These are phyloP conservation scores for Beauveria rudraprayagi DNA, from an alignment of 2,329 filamentous ascomycete species.

Conservation along the genomic window DNA sequence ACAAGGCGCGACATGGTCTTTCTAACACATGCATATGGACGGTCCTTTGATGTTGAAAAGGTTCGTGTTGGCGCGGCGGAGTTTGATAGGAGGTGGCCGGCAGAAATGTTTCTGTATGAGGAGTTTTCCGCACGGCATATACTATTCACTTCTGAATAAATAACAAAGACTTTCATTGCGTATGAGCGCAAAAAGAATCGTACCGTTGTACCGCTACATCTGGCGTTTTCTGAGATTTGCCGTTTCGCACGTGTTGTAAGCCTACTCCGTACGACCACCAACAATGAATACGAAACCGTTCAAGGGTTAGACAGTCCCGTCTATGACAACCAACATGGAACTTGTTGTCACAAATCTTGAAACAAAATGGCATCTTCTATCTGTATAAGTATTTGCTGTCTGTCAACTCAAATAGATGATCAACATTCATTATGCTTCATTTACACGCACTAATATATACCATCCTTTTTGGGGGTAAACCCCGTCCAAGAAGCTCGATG, in stretches of 20 bases:
- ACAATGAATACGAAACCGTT: neutral
- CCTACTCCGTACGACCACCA: too few relatives aligned
- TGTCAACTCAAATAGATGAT: neutral
- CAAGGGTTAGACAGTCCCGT: neutral
- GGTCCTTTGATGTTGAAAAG: neutral
- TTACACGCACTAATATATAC: too few relatives aligned
- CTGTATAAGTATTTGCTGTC: neutral
- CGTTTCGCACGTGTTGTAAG: too few relatives aligned
- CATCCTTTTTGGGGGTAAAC: neutral
- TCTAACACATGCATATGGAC: constrained; percentile 1
- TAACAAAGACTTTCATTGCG: neutral
- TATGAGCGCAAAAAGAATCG: too few relatives aligned
- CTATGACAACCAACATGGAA: neutral
- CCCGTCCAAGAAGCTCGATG: neutral
- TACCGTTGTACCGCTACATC: too few relatives aligned
- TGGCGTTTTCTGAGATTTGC: too few relatives aligned
- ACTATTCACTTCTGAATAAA: neutral
- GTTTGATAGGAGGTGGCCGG: neutral
- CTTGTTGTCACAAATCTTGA: neutral
- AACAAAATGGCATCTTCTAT: neutral
- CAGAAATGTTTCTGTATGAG: neutral
- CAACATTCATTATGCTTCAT: too few relatives aligned
- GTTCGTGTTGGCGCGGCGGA: neutral
- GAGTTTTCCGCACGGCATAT: neutral
- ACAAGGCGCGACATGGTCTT: neutral